Evolutionary conservation across 768 basidiomycete genomes (phyloP).

Genomic region (Agrocybe praecox): DNA sequence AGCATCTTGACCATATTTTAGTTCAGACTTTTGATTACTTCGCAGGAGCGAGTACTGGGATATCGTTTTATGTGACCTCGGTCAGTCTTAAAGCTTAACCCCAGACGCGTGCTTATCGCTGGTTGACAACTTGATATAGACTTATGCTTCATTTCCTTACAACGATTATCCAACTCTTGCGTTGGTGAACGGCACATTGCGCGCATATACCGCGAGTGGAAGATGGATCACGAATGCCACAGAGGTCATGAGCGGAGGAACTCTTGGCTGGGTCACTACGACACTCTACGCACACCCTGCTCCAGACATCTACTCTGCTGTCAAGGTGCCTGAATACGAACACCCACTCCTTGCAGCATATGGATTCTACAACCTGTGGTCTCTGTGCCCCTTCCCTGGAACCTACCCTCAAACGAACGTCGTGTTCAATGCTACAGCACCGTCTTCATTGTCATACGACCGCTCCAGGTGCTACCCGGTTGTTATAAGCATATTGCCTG

Average conservation of each 20-base stretch:
- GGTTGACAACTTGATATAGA: conserved; percentile 27
- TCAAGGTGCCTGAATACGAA: conserved; percentile 17
- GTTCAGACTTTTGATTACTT: not conserved
- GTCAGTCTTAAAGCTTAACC: conserved; percentile 30
- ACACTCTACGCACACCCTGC: conserved; percentile 29
- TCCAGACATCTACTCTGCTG: conserved; percentile 36
- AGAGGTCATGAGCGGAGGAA: conserved; percentile 27
- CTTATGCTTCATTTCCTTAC: conserved; percentile 51
- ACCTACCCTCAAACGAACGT: conserved; percentile 33
- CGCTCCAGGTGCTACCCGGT: conserved; percentile 32
- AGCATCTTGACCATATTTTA: not conserved
- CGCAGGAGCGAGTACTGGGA: conserved; percentile 37
- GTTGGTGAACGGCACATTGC: conserved; percentile 38
- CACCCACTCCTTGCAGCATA: conserved; percentile 33
- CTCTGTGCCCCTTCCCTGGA: conserved; percentile 35
- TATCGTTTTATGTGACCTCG: conserved; percentile 43
- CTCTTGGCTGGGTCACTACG: conserved; percentile 40
- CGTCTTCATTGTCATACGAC: conserved; percentile 23
- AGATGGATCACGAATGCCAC: conserved; percentile 43
- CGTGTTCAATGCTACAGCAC: conserved; percentile 34
- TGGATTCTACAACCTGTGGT: conserved; percentile 37
- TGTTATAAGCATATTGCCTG: conserved; percentile 26
- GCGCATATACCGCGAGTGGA: conserved; percentile 35
- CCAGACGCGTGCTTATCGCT: not conserved
- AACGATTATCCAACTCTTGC: conserved; percentile 46